These are phyloP conservation scores for Alternaria brassicae DNA, from an alignment of 2,329 filamentous ascomycete genomes.

Conservation along the genomic window DNA sequence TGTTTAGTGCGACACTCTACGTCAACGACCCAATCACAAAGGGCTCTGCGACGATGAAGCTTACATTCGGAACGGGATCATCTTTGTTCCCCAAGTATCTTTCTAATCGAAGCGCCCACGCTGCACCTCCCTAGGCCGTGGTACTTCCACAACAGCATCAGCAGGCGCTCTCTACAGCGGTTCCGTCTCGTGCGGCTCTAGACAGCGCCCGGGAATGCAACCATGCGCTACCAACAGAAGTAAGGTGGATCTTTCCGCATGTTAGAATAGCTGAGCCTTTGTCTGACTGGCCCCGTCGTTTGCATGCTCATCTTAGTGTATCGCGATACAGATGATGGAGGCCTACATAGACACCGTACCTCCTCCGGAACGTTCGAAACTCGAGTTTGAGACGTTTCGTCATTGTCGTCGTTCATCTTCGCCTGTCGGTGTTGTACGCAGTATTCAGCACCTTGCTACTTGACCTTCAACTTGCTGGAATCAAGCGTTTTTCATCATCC, in stretches of 20 bases:
- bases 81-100: conserved; percentile 29
- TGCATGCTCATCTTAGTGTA: conserved; percentile 35
- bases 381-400: conserved; percentile 34
- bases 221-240: conserved; percentile 28
- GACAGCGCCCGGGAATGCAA: conserved; percentile 27
- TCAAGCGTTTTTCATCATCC: conserved; percentile 33
- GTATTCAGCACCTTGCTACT: conserved; percentile 14
- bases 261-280: conserved; percentile 38
- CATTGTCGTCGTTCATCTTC: conserved; percentile 25
- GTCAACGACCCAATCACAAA: conserved; percentile 32
- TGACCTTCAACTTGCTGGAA: conserved; percentile 37
- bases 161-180: conserved; percentile 38
- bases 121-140: conserved; percentile 27
- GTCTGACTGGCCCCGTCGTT: conserved; percentile 35
- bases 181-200: conserved; percentile 33
- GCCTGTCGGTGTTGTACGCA: conserved; percentile 12
- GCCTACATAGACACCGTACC: conserved; percentile 45
- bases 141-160: conserved; percentile 34
- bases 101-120: conserved; percentile 39
- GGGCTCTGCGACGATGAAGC: conserved; percentile 4
- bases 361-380: conserved; percentile 27
- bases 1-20: conserved; percentile 26
- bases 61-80: conserved; percentile 31
- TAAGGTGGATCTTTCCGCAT: conserved; percentile 22
- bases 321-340: conserved; percentile 26